phyloP scores from a whole-genome alignment of 2,329 filamentous ascomycete species.

The Fusarium sp. region DNA sequence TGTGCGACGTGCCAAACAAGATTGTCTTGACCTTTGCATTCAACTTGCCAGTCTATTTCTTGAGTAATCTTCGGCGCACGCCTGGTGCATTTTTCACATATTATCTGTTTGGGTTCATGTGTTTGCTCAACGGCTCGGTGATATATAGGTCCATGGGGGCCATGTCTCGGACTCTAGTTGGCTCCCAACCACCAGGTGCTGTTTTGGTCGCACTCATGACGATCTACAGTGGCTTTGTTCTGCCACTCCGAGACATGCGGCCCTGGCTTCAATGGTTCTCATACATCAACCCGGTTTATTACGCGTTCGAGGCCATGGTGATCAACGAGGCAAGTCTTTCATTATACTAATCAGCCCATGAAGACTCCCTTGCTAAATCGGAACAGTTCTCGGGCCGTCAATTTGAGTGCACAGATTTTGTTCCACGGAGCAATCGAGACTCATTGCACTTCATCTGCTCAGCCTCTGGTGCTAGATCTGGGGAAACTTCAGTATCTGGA shows the following conservation, averaged over 20 bases:
- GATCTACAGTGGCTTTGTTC: neutral
- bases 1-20: slow-evolving; percentile 60
- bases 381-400: too few species aligned
- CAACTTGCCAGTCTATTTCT: slow-evolving; percentile 63
- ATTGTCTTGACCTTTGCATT: slow-evolving; percentile 56
- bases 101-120: slow-evolving; percentile 61
- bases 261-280: neutral
- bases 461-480: too few species aligned
- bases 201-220: neutral
- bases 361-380: too few species aligned
- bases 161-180: neutral
- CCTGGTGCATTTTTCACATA: slow-evolving; percentile 63
- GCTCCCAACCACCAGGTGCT: too few species aligned
- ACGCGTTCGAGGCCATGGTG: neutral
- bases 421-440: too few species aligned
- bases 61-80: slow-evolving; percentile 60
- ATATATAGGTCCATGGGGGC: neutral
- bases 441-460: too few species aligned
- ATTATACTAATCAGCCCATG: too few species aligned
- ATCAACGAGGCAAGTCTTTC: neutral
- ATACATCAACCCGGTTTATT: neutral
- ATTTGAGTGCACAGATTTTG: too few species aligned
- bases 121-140: slow-evolving; percentile 71
- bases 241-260: neutral
- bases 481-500: too few species aligned